Percentiles rank a stretch among this genome's conserved stretches.
Conservation (phyloP, 305 asterid species). For the Solanum hybrid region DNA sequence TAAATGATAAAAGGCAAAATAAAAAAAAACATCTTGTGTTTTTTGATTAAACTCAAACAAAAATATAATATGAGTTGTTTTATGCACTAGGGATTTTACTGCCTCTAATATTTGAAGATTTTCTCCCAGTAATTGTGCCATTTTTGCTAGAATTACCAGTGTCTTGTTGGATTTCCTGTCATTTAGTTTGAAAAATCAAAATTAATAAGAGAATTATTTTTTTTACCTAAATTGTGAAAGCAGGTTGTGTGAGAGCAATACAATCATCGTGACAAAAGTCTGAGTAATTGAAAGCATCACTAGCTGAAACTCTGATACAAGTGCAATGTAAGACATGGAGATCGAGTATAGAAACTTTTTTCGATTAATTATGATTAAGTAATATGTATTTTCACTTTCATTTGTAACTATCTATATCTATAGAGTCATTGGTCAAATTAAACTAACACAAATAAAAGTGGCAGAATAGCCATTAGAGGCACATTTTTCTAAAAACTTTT, state of each 20-base stretch:
- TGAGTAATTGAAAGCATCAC: not conserved
- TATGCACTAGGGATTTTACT: not conserved
- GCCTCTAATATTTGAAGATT: constrained; percentile 14
- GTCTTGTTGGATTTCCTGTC: constrained; percentile 28
- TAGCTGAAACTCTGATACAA: not conserved
- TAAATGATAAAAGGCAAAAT: not conserved
- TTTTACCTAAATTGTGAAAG: not conserved
- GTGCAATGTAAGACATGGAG: not conserved
- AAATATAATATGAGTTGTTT: not conserved
- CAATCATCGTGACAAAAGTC: not conserved
- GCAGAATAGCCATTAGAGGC: too few relatives aligned
- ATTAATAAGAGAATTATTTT: not conserved
- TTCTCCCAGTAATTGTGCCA: constrained; percentile 21
- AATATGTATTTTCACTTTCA: not conserved
- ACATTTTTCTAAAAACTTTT: too few relatives aligned
- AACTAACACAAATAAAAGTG: not conserved
- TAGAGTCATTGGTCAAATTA: not conserved
- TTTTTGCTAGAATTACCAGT: constrained; percentile 11
- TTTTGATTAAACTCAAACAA: not conserved
- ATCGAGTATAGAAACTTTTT: not conserved
- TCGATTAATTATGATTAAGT: not conserved
- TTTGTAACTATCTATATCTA: not conserved
- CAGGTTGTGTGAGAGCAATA: not conserved
- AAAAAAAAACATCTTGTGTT: not conserved
- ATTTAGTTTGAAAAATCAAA: not conserved